A percentile compares a stretch with the other conserved stretches of the same genome.
Conservation (phyloP, 768 basidiomycete species). For the Tricholoma saponaceum region DNA sequence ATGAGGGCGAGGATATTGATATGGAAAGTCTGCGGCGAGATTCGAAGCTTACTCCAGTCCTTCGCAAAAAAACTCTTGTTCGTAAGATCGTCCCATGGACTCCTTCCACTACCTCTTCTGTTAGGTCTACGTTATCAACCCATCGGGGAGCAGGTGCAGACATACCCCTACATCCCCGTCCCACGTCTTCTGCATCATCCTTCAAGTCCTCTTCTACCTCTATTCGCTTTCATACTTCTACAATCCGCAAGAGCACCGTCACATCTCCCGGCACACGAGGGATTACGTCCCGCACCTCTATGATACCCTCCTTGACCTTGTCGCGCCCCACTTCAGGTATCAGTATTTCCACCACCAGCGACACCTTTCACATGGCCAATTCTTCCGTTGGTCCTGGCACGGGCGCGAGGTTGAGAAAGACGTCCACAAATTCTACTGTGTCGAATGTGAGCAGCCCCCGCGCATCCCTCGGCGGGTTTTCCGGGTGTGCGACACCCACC, state of each 20-base stretch:
- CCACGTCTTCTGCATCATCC: conserved; percentile 30
- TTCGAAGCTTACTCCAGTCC: conserved; percentile 65
- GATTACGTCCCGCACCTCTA: conserved; percentile 17
- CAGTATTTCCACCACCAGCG: conserved; percentile 9
- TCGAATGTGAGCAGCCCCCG: conserved; percentile 15
- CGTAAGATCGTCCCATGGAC: conserved; percentile 2
- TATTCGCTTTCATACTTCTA: conserved; percentile 25
- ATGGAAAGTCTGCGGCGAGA: conserved; percentile 52
- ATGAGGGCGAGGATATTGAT: conserved; percentile 15
- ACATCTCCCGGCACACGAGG: conserved; percentile 10
- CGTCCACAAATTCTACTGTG: conserved; percentile 27
- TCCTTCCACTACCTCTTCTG: neutral
- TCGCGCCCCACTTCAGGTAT: conserved; percentile 13
- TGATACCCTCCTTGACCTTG: conserved; percentile 3
- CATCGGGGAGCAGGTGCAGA: neutral
- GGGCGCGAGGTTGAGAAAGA: conserved; percentile 21
- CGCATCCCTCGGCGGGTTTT: conserved; percentile 3
- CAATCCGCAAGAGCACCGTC: conserved; percentile 21
- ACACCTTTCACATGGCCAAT: conserved; percentile 42
- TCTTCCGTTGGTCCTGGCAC: conserved; percentile 14
- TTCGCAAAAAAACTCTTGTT: conserved; percentile 26
- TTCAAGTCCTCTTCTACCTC: conserved; percentile 22
- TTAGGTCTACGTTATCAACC: conserved; percentile 1
- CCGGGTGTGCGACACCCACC: conserved; percentile 6
- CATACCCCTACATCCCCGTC: conserved; percentile 11